These are phyloP conservation scores for Exophiala oligosperma DNA, from an alignment of 2,329 filamentous ascomycete genomes.

Conservation along the genomic window DNA sequence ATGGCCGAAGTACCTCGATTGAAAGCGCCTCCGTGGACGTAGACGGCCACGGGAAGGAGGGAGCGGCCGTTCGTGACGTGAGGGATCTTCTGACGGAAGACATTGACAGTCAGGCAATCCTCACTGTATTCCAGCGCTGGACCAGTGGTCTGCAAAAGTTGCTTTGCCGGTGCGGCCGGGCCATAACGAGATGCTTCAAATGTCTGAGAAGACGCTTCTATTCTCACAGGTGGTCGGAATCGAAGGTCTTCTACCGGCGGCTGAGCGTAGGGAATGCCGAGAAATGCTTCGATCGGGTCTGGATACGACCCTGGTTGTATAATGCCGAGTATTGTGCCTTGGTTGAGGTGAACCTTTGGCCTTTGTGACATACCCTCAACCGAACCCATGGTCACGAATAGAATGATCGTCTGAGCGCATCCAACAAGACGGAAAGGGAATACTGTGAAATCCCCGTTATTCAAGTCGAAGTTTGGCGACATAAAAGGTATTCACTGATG, in stretches of 20 bases:
- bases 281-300: slow-evolving; percentile 39
- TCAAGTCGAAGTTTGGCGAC: no score
- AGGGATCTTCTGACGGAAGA: slow-evolving; percentile 20
- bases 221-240: slow-evolving; percentile 42
- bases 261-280: slow-evolving; percentile 52
- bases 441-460: no score
- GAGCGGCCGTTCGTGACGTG: slow-evolving; percentile 34
- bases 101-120: slow-evolving; percentile 30
- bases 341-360: neutral
- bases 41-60: slow-evolving; percentile 44
- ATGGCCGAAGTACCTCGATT: slow-evolving; percentile 31
- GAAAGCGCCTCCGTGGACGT: slow-evolving; percentile 44
- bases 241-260: slow-evolving; percentile 49
- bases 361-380: no score
- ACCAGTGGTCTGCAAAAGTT: slow-evolving; percentile 47
- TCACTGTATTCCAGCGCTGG: slow-evolving; percentile 49
- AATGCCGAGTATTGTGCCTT: slow-evolving; percentile 9
- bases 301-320: neutral
- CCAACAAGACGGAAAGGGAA: no score
- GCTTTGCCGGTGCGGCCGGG: slow-evolving; percentile 37
- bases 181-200: slow-evolving; percentile 42
- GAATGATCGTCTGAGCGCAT: no score
- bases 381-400: no score
- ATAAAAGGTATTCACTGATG: no score
- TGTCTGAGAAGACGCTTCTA: slow-evolving; percentile 28